Percentiles rank a stretch among this genome's conserved stretches.
Evolutionary conservation across 768 basidiomycete genomes (phyloP).

Genomic region (Leccinum broughii): DNA sequence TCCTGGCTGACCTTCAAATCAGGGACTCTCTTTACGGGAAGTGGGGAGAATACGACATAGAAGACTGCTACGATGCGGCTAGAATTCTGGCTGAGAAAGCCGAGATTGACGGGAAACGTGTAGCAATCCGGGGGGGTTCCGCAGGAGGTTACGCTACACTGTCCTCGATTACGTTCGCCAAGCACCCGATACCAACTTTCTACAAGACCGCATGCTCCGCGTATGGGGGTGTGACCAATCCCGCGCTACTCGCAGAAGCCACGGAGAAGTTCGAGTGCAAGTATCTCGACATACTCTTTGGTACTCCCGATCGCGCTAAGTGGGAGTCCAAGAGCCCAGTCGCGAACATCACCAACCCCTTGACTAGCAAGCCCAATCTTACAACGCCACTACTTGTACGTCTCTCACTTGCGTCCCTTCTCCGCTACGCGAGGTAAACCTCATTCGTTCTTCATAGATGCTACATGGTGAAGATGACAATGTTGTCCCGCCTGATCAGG

Average conservation of each 20-base stretch:
- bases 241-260: constrained; percentile 41
- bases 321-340: constrained; percentile 12
- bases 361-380: neutral
- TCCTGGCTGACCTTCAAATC: constrained; percentile 14
- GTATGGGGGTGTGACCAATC: constrained; percentile 66
- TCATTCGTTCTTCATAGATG: neutral
- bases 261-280: neutral
- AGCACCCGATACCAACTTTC: constrained; percentile 46
- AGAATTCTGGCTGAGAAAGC: neutral
- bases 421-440: neutral
- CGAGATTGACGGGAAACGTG: neutral
- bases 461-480: constrained; percentile 40
- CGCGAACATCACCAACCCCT: constrained; percentile 14
- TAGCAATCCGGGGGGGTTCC: neutral
- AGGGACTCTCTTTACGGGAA: constrained; percentile 53
- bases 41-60: constrained; percentile 70
- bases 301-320: constrained; percentile 35
- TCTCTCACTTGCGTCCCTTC: neutral
- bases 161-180: constrained; percentile 45
- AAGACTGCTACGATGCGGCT: constrained; percentile 51
- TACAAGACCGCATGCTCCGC: constrained; percentile 58
- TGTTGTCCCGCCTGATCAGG: constrained; percentile 66
- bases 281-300: constrained; percentile 52
- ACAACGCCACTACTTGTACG: constrained; percentile 48
- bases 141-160: constrained; percentile 74